Conservation (phyloP, 805 yeast species). For the Saccharomycopsis malanga region DNA sequence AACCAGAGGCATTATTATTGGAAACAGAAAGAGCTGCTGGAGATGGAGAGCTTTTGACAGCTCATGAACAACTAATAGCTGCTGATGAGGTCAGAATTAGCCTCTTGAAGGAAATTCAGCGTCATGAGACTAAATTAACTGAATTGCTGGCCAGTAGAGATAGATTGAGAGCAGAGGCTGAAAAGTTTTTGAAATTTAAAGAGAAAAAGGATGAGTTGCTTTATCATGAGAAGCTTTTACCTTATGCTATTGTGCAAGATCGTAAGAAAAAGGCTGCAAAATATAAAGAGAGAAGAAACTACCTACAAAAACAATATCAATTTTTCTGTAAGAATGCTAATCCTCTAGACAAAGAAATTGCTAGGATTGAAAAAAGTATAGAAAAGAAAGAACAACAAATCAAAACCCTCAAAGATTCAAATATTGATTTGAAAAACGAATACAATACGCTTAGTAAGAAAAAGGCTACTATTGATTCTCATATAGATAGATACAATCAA, state of each 20-base stretch:
- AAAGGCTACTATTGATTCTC: conserved; percentile 14
- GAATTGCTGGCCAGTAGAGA: conserved; percentile 31
- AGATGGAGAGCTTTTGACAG: conserved; percentile 44
- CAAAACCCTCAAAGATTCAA: not conserved
- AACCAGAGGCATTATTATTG: conserved; percentile 62
- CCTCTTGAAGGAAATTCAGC: conserved; percentile 31
- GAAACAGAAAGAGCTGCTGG: conserved; percentile 83
- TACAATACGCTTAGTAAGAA: conserved; percentile 1
- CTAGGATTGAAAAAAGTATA: not conserved
- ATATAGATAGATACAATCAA: conserved; percentile 15
- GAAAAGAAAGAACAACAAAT: conserved; percentile 3
- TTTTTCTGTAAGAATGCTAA: conserved; percentile 20
- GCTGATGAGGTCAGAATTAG: conserved; percentile 40
- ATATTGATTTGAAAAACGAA: not conserved
- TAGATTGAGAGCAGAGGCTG: conserved; percentile 42
- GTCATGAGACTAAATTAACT: conserved; percentile 29
- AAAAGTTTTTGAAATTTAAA: conserved; percentile 39
- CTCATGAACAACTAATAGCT: conserved; percentile 50
- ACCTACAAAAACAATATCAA: conserved; percentile 23
- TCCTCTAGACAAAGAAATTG: conserved; percentile 8
- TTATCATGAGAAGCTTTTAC: conserved; percentile 40
- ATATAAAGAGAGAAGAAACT: conserved; percentile 26
- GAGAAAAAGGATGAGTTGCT: conserved; percentile 40
- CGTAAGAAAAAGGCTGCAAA: conserved; percentile 25
- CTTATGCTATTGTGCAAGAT: conserved; percentile 42